phyloP scores from a whole-genome alignment of 495 filamentous ascomycete species.

The Neurospora terricola region DNA sequence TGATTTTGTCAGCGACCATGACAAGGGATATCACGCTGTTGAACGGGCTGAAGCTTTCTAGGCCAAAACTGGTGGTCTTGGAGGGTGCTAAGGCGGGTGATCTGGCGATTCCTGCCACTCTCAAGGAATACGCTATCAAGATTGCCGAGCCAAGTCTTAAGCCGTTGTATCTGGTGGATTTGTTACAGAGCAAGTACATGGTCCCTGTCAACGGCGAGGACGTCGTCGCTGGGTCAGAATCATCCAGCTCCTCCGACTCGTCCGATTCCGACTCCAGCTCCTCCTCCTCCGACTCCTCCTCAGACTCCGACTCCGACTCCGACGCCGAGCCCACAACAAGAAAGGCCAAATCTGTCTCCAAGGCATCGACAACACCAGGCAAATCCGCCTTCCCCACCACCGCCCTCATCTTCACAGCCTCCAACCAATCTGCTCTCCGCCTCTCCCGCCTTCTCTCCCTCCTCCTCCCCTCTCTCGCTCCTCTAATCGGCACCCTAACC shows the following conservation, averaged over 20 bases:
- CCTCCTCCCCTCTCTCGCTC: constrained; percentile 47
- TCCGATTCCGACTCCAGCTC: constrained; percentile 22
- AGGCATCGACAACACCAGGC: neutral
- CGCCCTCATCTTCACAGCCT: constrained; percentile 79
- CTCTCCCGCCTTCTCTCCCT: constrained; percentile 66
- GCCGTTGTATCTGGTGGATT: constrained; percentile 65
- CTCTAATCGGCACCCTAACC: constrained; percentile 59
- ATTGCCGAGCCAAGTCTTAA: constrained; percentile 69
- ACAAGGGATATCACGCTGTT: constrained; percentile 77
- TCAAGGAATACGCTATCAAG: constrained; percentile 65
- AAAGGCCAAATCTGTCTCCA: neutral
- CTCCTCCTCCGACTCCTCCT: constrained; percentile 5
- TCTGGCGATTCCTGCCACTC: constrained; percentile 54
- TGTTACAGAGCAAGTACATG: constrained; percentile 41
- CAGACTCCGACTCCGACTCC: neutral
- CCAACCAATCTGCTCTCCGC: constrained; percentile 72
- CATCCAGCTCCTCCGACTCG: constrained; percentile 17
- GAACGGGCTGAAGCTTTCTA: constrained; percentile 57
- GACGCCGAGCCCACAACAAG: neutral
- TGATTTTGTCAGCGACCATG: constrained; percentile 89
- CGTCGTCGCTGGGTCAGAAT: constrained; percentile 10
- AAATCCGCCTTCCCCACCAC: constrained; percentile 17
- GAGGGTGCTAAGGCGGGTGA: constrained; percentile 37
- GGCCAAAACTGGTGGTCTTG: constrained; percentile 69
- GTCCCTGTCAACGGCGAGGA: constrained; percentile 2